Percentiles rank a stretch among this genome's conserved stretches.
Evolutionary conservation across 108 stramenopile genomes (phyloP).

Genomic region (Craspedostauros australis): DNA sequence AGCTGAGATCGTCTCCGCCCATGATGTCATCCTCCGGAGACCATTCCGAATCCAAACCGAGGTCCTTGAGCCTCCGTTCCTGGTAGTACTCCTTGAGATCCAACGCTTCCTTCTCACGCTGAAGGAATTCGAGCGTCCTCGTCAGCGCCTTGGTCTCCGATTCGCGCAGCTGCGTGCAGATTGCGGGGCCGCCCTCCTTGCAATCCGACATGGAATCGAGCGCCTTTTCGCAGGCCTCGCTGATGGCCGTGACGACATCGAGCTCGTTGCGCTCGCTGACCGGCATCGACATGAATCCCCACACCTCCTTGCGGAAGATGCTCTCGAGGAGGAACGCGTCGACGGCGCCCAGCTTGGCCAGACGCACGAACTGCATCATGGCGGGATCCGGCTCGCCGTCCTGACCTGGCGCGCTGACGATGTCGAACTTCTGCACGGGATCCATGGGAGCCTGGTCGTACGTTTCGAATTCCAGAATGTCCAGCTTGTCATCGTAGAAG

Average conservation of each 20-base stretch:
- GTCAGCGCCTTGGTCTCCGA: constrained; percentile 59
- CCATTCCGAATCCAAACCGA: constrained; percentile 87
- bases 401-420: constrained; percentile 44
- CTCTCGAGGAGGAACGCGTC: constrained; percentile 92
- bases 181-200: constrained; percentile 25
- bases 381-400: constrained; percentile 82
- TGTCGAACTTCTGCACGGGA: constrained; percentile 70
- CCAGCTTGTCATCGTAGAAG: constrained; percentile 83
- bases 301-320: constrained; percentile 89
- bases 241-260: constrained; percentile 50
- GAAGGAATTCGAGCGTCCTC: constrained; percentile 62
- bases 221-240: constrained; percentile 51
- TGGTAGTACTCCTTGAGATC: constrained; percentile 94
- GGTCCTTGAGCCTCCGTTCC: constrained; percentile 83
- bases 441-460: constrained; percentile 83
- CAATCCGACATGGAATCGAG: constrained; percentile 46
- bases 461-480: constrained; percentile 81
- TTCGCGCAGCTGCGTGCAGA: constrained; percentile 61
- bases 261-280: constrained; percentile 84
- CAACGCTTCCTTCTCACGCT: constrained; percentile 79
- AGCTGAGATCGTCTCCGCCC: constrained; percentile 32
- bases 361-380: constrained; percentile 83
- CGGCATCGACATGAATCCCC: constrained; percentile 90
- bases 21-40: constrained; percentile 64
- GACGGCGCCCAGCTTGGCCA: constrained; percentile 64